Conservation (phyloP, 805 yeast species). For the Candida hungchunana region DNA sequence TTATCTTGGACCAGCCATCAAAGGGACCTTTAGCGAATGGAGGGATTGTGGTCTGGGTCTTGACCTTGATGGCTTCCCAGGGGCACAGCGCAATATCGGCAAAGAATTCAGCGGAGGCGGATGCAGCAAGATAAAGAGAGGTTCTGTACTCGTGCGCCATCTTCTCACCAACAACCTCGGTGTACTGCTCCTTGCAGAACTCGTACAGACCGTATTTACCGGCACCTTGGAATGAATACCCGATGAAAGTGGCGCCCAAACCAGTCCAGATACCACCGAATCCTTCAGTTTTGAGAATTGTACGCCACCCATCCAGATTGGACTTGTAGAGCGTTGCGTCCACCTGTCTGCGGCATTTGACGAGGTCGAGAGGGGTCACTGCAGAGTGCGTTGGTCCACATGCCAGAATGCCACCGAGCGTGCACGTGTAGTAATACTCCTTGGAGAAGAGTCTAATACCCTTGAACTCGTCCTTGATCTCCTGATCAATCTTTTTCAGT, state of each 20-base stretch:
- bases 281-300: constrained; percentile 73
- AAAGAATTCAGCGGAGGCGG: constrained; percentile 90
- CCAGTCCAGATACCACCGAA: constrained; percentile 77
- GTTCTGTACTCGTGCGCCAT: constrained; percentile 63
- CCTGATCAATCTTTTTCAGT: constrained; percentile 7
- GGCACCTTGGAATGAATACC: constrained; percentile 95
- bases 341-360: constrained; percentile 92
- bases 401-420: constrained; percentile 65
- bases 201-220: constrained; percentile 97
- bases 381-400: constrained; percentile 97
- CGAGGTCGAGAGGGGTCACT: constrained; percentile 89
- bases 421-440: constrained; percentile 52
- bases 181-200: constrained; percentile 76
- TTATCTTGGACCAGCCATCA: constrained; percentile 65
- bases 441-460: constrained; percentile 27
- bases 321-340: constrained; percentile 66
- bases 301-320: constrained; percentile 76
- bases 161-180: constrained; percentile 61
- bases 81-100: constrained; percentile 93
- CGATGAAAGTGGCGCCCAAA: constrained; percentile 86
- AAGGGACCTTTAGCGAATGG: constrained; percentile 64
- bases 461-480: constrained; percentile 15
- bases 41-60: constrained; percentile 89
- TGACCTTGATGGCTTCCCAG: constrained; percentile 91
- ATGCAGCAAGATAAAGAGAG: constrained; percentile 71